phyloP scores from a whole-genome alignment of 2,329 filamentous ascomycete genomes.

The Hansfordia pulvinata region DNA sequence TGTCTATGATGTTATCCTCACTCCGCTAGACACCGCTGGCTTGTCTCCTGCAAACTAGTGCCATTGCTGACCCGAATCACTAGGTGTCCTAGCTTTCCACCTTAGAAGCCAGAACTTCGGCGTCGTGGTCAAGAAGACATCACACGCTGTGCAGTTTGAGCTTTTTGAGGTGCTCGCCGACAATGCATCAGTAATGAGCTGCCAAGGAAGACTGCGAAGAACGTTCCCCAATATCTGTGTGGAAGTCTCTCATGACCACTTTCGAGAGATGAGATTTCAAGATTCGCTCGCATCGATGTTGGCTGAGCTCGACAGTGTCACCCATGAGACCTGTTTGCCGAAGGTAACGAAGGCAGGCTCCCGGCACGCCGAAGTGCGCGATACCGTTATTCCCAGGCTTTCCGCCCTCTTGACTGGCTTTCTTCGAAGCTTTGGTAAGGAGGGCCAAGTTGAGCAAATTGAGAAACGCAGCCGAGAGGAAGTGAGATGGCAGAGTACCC shows the following conservation, averaged over 20 bases:
- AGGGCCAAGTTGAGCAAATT: constrained; percentile 15
- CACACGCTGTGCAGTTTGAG: constrained; percentile 14
- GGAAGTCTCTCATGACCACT: background rate
- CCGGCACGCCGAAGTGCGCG: constrained; percentile 24
- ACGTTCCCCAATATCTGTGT: constrained; percentile 15
- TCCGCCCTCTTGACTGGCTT: constrained; percentile 30
- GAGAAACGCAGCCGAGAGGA: constrained; percentile 41
- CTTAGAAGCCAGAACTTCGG: constrained; percentile 2
- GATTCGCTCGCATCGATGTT: constrained; percentile 16
- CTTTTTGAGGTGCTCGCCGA: constrained; percentile 19
- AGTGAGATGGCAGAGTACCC: constrained; percentile 23
- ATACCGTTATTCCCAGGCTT: constrained; percentile 32
- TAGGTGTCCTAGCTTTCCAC: constrained; percentile 1
- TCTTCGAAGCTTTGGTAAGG: constrained; percentile 22
- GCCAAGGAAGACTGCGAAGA: constrained; percentile 15
- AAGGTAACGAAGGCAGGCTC: constrained; percentile 21
- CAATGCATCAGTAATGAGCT: constrained; percentile 12
- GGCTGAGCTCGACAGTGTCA: constrained; percentile 17
- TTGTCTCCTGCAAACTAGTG: too few species aligned
- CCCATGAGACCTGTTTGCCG: constrained; percentile 5
- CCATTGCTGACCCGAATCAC: background rate
- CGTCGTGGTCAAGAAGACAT: constrained; percentile 1
- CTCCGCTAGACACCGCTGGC: background rate
- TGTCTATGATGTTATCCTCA: background rate
- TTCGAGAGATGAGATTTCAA: constrained; percentile 1